A percentile compares a stretch with the other conserved stretches of the same genome.
Evolutionary conservation across 2,329 filamentous ascomycete genomes (phyloP).

Genomic region (Knufia petricola): DNA sequence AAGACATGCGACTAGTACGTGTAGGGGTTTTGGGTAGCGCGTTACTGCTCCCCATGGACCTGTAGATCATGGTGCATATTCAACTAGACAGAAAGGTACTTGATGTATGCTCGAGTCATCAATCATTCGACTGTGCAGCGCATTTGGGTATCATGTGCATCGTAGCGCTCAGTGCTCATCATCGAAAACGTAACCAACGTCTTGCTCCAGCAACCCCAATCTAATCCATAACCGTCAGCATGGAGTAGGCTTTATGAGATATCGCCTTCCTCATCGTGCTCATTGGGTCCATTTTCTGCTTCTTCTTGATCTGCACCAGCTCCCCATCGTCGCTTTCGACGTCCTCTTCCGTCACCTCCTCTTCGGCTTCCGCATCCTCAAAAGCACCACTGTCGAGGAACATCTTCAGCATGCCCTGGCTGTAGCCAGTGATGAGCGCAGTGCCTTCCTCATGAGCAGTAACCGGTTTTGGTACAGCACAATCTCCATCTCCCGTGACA

Average conservation of each 20-base stretch:
- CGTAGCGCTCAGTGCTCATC: no score
- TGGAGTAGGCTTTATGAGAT: slow-evolving; percentile 45
- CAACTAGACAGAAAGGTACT: no score
- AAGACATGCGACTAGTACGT: no score
- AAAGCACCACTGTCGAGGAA: slow-evolving; percentile 19
- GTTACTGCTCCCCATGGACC: no score
- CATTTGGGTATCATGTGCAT: no score
- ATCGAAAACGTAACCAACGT: no score
- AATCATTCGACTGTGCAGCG: no score
- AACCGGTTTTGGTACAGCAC: slow-evolving; percentile 25
- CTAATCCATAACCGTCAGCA: slow-evolving; percentile 50
- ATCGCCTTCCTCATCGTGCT: slow-evolving; percentile 42
- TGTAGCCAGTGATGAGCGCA: slow-evolving; percentile 8
- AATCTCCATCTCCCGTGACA: slow-evolving; percentile 43
- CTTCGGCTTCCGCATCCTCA: slow-evolving; percentile 32
- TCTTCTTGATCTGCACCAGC: slow-evolving; percentile 17
- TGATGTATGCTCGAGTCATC: no score
- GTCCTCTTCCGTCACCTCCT: slow-evolving; percentile 28
- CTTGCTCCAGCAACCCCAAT: no score
- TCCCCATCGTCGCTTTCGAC: slow-evolving; percentile 24
- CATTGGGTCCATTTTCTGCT: slow-evolving; percentile 28
- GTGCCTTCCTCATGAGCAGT: slow-evolving; percentile 10
- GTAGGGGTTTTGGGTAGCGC: no score
- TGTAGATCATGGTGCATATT: no score
- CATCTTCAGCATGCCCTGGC: slow-evolving; percentile 10